Percentiles rank a stretch among this genome's conserved stretches.
Conservation (phyloP, 2,329 filamentous ascomycete species). For the Mycocentrospora acerina region DNA sequence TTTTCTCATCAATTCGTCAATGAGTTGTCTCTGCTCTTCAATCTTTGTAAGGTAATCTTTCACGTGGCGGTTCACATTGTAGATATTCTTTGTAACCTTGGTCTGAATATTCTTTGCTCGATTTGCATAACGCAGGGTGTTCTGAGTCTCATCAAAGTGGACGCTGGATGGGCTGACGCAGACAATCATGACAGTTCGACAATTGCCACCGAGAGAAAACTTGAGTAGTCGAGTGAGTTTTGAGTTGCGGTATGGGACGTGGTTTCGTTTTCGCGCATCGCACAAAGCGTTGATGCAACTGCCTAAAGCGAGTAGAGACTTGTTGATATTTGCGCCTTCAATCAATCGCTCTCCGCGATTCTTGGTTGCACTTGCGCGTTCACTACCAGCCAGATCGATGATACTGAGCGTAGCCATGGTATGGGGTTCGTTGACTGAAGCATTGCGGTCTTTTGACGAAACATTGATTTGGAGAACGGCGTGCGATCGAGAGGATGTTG, state of each 20-base stretch:
- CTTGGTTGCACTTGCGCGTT: slow-evolving; percentile 93
- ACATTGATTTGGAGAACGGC: slow-evolving; percentile 97
- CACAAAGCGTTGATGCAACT: slow-evolving; percentile 99
- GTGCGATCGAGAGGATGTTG: slow-evolving; percentile 94
- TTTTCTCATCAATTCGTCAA: slow-evolving; percentile 91
- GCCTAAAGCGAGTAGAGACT: slow-evolving; percentile 88
- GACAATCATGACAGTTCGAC: slow-evolving; percentile 99
- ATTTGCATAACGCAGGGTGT: slow-evolving; percentile 95
- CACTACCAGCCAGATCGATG: slow-evolving; percentile 94
- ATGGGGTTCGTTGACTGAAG: slow-evolving; percentile 87
- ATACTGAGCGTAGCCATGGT: slow-evolving; percentile 98
- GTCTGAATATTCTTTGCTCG: slow-evolving; percentile 99
- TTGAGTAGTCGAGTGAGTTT: slow-evolving; percentile 95
- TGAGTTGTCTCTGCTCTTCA: slow-evolving; percentile 95
- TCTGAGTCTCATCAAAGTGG: slow-evolving; percentile 97
- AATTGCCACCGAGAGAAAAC: slow-evolving; percentile 96
- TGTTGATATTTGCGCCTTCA: slow-evolving; percentile 99
- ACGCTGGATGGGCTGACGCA: slow-evolving; percentile 95
- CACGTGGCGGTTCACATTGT: slow-evolving; percentile 97
- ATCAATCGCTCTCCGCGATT: slow-evolving; percentile 88
- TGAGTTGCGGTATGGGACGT: slow-evolving; percentile 96
- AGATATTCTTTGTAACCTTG: slow-evolving; percentile 98
- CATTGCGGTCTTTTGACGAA: slow-evolving; percentile 90
- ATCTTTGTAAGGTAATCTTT: slow-evolving; percentile 99
- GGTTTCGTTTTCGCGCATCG: slow-evolving; percentile 85